phyloP scores from a whole-genome alignment of 345 rosid species.

The Camelina sativa region DNA sequence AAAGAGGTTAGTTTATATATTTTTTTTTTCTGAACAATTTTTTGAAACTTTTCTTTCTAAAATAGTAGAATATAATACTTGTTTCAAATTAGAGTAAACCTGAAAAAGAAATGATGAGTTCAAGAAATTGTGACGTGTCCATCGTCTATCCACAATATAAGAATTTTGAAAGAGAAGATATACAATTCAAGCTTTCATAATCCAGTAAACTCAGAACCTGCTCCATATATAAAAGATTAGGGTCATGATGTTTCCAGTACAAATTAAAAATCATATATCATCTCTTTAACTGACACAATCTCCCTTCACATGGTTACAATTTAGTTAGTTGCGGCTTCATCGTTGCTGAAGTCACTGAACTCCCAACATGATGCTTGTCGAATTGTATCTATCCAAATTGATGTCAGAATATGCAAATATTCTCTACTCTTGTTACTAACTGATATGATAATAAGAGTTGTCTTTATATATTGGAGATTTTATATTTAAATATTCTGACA shows the following conservation, averaged over 20 bases:
- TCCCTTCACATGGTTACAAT: not conserved
- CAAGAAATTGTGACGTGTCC: not conserved
- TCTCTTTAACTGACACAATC: conserved; percentile 15
- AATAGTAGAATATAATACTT: no score
- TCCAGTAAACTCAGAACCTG: not conserved
- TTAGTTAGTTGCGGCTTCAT: conserved; percentile 28
- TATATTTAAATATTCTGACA: conserved; percentile 24
- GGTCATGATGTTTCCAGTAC: not conserved
- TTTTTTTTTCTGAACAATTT: no score
- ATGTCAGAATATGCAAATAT: conserved; percentile 29
- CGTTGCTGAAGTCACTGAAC: conserved; percentile 33
- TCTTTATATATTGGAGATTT: conserved; percentile 1
- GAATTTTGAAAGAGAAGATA: not conserved
- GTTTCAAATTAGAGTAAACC: no score
- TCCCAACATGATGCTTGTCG: conserved; percentile 33
- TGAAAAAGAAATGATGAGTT: no score
- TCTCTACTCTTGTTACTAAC: conserved; percentile 19
- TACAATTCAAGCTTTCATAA: no score
- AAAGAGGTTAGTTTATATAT: no score
- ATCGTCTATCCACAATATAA: not conserved
- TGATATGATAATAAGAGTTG: conserved; percentile 21
- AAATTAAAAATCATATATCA: not conserved
- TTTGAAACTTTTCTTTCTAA: no score
- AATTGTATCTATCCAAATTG: conserved; percentile 32
- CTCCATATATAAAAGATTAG: not conserved